phyloP scores from a whole-genome alignment of 495 filamentous ascomycete genomes.

The Aspergillus biplanus region DNA sequence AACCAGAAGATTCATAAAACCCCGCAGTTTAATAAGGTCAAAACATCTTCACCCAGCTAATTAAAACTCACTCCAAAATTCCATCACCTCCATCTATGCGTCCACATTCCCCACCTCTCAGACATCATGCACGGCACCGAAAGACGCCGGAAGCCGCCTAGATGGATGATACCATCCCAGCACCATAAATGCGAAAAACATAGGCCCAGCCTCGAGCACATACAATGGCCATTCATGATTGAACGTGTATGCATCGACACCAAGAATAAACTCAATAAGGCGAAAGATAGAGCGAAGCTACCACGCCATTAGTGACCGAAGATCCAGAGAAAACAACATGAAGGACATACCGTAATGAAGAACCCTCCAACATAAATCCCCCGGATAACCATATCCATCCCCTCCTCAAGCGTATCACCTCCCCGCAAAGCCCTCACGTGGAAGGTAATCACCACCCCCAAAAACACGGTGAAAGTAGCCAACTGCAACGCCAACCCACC shows the following conservation, averaged over 20 bases:
- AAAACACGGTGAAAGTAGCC: slow-evolving; percentile 32
- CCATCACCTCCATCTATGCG: too few relatives aligned
- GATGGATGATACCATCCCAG: slow-evolving; percentile 34
- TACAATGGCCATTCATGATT: slow-evolving; percentile 43
- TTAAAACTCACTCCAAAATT: too few relatives aligned
- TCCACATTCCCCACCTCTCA: too few relatives aligned
- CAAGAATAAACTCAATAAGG: slow-evolving; percentile 40
- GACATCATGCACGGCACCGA: too few relatives aligned
- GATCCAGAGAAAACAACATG: not conserved
- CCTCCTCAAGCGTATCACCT: slow-evolving; percentile 13
- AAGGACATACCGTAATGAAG: slow-evolving; percentile 33
- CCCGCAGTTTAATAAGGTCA: too few relatives aligned
- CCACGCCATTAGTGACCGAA: not conserved
- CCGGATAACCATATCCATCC: slow-evolving; percentile 29
- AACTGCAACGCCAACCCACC: slow-evolving; percentile 34
- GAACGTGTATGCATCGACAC: slow-evolving; percentile 38
- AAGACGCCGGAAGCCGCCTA: slow-evolving; percentile 16
- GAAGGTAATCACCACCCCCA: slow-evolving; percentile 30
- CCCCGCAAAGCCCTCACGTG: slow-evolving; percentile 14
- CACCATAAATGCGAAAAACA: slow-evolving; percentile 36
- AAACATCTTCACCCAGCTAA: too few relatives aligned
- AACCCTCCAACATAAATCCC: slow-evolving; percentile 31
- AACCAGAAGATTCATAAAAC: too few relatives aligned
- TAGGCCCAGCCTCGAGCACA: slow-evolving; percentile 43
- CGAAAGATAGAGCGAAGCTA: slow-evolving; percentile 41